These are phyloP conservation scores for Heritiera fomes DNA, from an alignment of 345 rosid genomes.

Conservation along the genomic window DNA sequence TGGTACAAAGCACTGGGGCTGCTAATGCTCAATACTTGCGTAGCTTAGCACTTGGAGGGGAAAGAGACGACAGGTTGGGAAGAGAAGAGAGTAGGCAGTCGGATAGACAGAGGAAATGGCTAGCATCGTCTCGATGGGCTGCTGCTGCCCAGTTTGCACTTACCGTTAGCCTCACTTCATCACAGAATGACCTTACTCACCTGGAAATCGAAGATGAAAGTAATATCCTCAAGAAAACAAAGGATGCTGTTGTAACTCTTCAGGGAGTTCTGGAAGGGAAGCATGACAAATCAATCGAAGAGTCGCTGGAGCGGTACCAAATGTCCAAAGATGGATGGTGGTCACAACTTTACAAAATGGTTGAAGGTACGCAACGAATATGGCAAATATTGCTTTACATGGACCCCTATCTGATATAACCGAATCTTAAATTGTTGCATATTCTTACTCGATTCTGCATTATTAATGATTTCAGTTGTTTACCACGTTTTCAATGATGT, in stretches of 20 bases:
- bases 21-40: conserved; percentile 95
- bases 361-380: conserved; percentile 60
- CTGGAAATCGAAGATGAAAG: conserved; percentile 53
- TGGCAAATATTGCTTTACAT: neutral
- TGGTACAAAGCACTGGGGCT: conserved; percentile 96
- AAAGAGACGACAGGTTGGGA: conserved; percentile 41
- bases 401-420: too few species aligned
- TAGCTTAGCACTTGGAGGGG: conserved; percentile 58
- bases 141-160: conserved; percentile 78
- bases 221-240: conserved; percentile 68
- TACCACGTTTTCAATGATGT: too few species aligned
- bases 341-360: conserved; percentile 79
- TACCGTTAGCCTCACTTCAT: conserved; percentile 70
- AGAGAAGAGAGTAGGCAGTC: conserved; percentile 43
- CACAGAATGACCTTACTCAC: conserved; percentile 63
- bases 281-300: conserved; percentile 62
- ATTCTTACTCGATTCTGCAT: too few species aligned
- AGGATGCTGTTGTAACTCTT: conserved; percentile 71
- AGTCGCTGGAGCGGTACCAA: conserved; percentile 45
- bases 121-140: conserved; percentile 85
- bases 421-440: too few species aligned
- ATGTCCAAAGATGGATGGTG: conserved; percentile 82
- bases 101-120: conserved; percentile 72
- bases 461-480: too few species aligned
- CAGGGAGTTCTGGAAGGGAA: conserved; percentile 80